phyloP scores from a whole-genome alignment of 2,329 filamentous ascomycete species.

The Basipetospora chlamydospora region DNA sequence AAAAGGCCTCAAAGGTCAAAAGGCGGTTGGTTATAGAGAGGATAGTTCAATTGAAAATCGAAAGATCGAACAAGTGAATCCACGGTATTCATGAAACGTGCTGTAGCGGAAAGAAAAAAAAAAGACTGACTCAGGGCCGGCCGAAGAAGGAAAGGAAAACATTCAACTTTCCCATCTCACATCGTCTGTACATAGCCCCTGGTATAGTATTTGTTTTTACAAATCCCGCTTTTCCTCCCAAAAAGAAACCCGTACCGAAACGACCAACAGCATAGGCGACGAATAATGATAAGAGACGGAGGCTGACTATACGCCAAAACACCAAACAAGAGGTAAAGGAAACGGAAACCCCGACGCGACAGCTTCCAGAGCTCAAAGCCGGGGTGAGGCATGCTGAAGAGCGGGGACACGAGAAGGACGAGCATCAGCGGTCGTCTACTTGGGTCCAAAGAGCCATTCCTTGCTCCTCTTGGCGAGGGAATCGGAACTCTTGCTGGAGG shows the following conservation, averaged over 20 bases:
- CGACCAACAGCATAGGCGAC: slow-evolving; percentile 6
- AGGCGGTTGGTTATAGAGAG: too few relatives aligned
- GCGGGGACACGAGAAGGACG: too few relatives aligned
- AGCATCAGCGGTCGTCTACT: too few relatives aligned
- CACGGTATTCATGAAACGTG: not conserved
- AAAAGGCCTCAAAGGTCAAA: not conserved
- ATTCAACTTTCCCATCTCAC: slow-evolving; percentile 1
- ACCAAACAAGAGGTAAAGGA: not conserved
- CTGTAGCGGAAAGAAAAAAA: not conserved
- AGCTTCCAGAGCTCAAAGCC: too few relatives aligned
- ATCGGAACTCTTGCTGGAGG: slow-evolving; percentile 10
- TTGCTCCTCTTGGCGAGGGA: slow-evolving; percentile 28
- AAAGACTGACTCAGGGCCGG: too few relatives aligned
- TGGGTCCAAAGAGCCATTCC: slow-evolving; percentile 35
- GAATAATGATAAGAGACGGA: too few relatives aligned
- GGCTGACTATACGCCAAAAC: too few relatives aligned
- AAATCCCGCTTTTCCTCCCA: not conserved
- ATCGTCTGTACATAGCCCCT: slow-evolving; percentile 1
- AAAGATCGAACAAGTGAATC: not conserved
- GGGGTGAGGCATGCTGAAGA: too few relatives aligned
- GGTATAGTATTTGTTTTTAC: not conserved
- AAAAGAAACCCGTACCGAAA: not conserved
- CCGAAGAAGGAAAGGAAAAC: not conserved
- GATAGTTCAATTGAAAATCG: not conserved
- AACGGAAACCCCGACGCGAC: not conserved